These are phyloP conservation scores for Pythium pyrilobum DNA, from an alignment of 352 stramenopile species.

Conservation along the genomic window DNA sequence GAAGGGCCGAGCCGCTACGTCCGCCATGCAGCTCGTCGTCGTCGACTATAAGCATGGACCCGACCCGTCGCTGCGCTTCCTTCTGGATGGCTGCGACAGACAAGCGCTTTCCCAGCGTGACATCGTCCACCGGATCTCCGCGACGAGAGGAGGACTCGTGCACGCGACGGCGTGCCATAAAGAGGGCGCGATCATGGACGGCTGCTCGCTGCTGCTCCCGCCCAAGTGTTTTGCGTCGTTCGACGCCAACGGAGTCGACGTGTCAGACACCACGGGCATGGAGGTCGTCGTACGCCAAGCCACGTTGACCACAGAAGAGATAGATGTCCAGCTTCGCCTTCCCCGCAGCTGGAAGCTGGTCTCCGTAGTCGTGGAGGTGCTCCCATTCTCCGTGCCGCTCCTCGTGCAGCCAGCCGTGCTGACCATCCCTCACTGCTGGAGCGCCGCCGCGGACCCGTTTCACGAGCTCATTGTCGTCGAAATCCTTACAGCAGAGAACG, in stretches of 20 bases:
- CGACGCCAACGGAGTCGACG: conserved; percentile 30
- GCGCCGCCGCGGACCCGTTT: neutral
- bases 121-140: conserved; percentile 29
- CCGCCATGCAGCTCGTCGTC: conserved; percentile 32
- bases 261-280: conserved; percentile 43
- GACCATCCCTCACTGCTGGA: conserved; percentile 18
- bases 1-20: conserved; percentile 28
- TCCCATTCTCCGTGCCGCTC: conserved; percentile 17
- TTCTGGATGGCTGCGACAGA: conserved; percentile 23
- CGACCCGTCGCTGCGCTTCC: conserved; percentile 38
- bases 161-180: neutral
- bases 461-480: conserved; percentile 19
- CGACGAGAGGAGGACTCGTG: conserved; percentile 33
- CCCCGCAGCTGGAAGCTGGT: conserved; percentile 28
- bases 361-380: conserved; percentile 39
- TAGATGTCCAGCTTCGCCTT: neutral
- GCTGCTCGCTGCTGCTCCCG: conserved; percentile 39
- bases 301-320: neutral
- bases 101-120: neutral
- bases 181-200: neutral
- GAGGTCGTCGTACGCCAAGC: conserved; percentile 35
- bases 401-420: conserved; percentile 15
- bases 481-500: neutral
- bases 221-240: conserved; percentile 44
- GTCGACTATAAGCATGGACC: conserved; percentile 35